Evolutionary conservation across 2,329 filamentous ascomycete genomes (phyloP).

Genomic region (Aspergillus flavus): DNA sequence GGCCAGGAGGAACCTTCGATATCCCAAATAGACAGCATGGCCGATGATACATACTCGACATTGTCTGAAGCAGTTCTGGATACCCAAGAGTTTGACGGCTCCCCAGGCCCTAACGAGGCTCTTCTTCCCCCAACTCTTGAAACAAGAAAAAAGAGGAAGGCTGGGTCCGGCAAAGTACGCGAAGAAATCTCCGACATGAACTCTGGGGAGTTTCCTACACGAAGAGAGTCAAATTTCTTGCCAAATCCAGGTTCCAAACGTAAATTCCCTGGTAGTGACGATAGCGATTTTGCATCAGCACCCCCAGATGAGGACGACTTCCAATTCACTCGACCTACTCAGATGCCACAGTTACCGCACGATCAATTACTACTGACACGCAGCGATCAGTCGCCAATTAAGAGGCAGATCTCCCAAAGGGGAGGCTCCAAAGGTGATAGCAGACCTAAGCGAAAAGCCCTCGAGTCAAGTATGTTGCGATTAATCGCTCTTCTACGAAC

Average conservation of each 20-base stretch:
- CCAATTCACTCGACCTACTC: conserved; percentile 34
- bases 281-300: conserved; percentile 35
- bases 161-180: neutral
- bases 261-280: conserved; percentile 58
- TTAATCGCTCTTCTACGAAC: neutral
- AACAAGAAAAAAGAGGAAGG: conserved; percentile 33
- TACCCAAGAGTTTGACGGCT: conserved; percentile 7
- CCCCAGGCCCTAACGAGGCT: conserved; percentile 19
- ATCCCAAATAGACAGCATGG: conserved; percentile 42
- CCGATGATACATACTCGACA: conserved; percentile 28
- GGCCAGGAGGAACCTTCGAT: conserved; percentile 51
- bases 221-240: conserved; percentile 17
- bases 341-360: conserved; percentile 19
- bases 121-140: conserved; percentile 35
- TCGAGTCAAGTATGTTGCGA: conserved; percentile 46
- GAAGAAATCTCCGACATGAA: neutral
- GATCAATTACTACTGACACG: conserved; percentile 12
- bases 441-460: conserved; percentile 34
- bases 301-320: conserved; percentile 34
- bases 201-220: neutral
- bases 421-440: conserved; percentile 17
- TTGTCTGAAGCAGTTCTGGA: conserved; percentile 5
- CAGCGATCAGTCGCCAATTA: conserved; percentile 17
- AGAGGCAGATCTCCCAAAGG: conserved; percentile 20
- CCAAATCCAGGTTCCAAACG: conserved; percentile 57